A percentile compares a stretch with the other conserved stretches of the same genome.
Conservation (phyloP, 805 yeast genomes). For the Ogataea thermomethanolica region DNA sequence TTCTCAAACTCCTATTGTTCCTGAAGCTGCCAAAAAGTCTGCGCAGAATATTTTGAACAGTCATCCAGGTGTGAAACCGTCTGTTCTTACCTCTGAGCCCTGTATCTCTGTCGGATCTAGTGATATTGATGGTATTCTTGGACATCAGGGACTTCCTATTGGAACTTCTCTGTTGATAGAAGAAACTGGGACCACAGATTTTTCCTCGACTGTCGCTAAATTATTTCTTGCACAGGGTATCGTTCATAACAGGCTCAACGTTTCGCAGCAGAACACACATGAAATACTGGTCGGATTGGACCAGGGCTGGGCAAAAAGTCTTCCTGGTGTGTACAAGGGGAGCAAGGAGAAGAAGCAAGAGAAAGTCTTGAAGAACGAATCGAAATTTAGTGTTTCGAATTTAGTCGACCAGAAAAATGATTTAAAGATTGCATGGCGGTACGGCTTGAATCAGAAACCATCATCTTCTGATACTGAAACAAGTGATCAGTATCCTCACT, state of each 20-base stretch:
- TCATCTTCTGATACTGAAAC: constrained; percentile 27
- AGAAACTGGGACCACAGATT: constrained; percentile 88
- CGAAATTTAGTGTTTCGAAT: constrained; percentile 66
- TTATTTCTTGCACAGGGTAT: constrained; percentile 76
- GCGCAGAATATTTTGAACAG: constrained; percentile 6
- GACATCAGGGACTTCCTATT: constrained; percentile 82
- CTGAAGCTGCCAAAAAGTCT: neutral
- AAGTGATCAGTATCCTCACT: constrained; percentile 45
- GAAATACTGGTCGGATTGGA: constrained; percentile 60
- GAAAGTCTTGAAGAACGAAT: constrained; percentile 52
- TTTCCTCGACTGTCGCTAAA: constrained; percentile 65
- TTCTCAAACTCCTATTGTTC: neutral
- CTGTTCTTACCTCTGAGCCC: constrained; percentile 68
- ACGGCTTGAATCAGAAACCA: constrained; percentile 51
- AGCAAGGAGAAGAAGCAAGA: constrained; percentile 64
- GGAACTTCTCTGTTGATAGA: constrained; percentile 70
- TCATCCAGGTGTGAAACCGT: constrained; percentile 71
- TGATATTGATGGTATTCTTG: constrained; percentile 69
- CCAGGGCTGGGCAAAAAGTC: constrained; percentile 56
- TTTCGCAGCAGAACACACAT: constrained; percentile 47
- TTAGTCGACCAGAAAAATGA: constrained; percentile 38
- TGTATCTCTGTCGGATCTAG: constrained; percentile 77
- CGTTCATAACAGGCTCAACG: constrained; percentile 52
- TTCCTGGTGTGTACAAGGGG: constrained; percentile 78
- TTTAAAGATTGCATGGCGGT: constrained; percentile 65